These are phyloP conservation scores for Capronia americana DNA, from an alignment of 2,329 filamentous ascomycete species.

Conservation along the genomic window DNA sequence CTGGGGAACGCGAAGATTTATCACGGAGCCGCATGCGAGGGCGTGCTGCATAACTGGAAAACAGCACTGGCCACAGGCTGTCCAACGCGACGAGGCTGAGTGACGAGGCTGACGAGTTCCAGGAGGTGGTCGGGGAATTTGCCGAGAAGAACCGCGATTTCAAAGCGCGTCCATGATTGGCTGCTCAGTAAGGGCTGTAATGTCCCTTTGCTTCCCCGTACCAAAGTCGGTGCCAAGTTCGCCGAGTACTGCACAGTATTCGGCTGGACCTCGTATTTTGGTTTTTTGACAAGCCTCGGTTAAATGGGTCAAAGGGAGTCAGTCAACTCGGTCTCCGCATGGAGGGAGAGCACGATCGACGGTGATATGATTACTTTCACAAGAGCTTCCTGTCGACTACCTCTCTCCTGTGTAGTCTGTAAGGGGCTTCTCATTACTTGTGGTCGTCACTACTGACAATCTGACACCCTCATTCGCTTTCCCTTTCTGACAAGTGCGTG, in stretches of 20 bases:
- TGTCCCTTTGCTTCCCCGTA: neutral
- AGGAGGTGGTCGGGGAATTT: conserved; percentile 13
- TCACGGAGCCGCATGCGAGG: neutral
- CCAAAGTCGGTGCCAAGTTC: neutral
- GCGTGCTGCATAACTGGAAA: neutral
- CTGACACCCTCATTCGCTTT: neutral
- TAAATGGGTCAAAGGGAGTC: neutral
- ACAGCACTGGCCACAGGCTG: neutral
- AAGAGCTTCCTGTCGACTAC: neutral
- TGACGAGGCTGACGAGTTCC: conserved; percentile 18
- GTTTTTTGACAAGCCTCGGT: neutral
- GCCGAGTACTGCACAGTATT: neutral
- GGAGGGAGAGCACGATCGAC: neutral
- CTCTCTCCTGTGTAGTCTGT: neutral
- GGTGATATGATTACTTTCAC: neutral
- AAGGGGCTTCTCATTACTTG: neutral
- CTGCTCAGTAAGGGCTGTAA: neutral
- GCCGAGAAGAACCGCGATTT: neutral
- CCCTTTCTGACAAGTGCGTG: neutral
- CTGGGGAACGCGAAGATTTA: neutral
- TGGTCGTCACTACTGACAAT: neutral
- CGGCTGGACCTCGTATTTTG: too few relatives aligned
- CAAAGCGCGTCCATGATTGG: neutral
- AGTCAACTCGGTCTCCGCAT: neutral
- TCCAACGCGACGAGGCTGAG: neutral